phyloP scores from a whole-genome alignment of 371 early-diverging fungal species.

The Lichtheimia corymbifera region DNA sequence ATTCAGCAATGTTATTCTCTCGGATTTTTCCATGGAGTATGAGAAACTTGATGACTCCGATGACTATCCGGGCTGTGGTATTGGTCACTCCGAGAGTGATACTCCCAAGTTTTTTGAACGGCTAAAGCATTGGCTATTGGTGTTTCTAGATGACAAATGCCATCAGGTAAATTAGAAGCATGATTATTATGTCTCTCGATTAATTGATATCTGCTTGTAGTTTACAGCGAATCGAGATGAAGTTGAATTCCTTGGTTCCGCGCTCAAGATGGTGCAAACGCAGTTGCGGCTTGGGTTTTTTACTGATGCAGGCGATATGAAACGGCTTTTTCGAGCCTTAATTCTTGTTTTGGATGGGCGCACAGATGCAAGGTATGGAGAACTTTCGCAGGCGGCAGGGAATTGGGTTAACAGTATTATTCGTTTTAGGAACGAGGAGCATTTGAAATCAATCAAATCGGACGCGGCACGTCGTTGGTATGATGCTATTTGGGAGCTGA shows the following conservation, averaged over 20 bases:
- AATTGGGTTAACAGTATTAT: not conserved
- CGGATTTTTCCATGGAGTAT: slow-evolving; percentile 34
- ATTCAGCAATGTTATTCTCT: slow-evolving; percentile 26
- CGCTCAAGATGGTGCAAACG: slow-evolving; percentile 32
- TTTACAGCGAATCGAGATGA: slow-evolving; percentile 25
- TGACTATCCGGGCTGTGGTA: slow-evolving; percentile 29
- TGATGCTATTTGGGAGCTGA: not conserved
- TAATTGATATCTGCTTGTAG: slow-evolving; percentile 7
- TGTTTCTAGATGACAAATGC: slow-evolving; percentile 25
- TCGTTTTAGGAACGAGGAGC: slow-evolving; percentile 26
- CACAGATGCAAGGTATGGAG: slow-evolving; percentile 28
- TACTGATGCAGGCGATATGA: slow-evolving; percentile 26
- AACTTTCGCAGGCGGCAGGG: too few relatives aligned
- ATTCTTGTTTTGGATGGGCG: slow-evolving; percentile 52
- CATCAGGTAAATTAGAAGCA: slow-evolving; percentile 18
- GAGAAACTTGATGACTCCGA: slow-evolving; percentile 17
- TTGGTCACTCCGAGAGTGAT: slow-evolving; percentile 17
- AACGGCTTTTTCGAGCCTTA: slow-evolving; percentile 33
- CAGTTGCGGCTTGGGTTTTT: slow-evolving; percentile 44
- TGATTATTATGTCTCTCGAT: not conserved
- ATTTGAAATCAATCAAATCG: slow-evolving; percentile 21
- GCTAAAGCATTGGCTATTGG: slow-evolving; percentile 28
- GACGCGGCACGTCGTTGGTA: slow-evolving; percentile 24
- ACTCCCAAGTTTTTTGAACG: slow-evolving; percentile 29
- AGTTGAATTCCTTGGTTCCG: slow-evolving; percentile 32